Percentiles rank a stretch among this genome's conserved stretches.
These are phyloP conservation scores for Cicer arietinum DNA, from an alignment of 306 rosid species.

Conservation along the genomic window DNA sequence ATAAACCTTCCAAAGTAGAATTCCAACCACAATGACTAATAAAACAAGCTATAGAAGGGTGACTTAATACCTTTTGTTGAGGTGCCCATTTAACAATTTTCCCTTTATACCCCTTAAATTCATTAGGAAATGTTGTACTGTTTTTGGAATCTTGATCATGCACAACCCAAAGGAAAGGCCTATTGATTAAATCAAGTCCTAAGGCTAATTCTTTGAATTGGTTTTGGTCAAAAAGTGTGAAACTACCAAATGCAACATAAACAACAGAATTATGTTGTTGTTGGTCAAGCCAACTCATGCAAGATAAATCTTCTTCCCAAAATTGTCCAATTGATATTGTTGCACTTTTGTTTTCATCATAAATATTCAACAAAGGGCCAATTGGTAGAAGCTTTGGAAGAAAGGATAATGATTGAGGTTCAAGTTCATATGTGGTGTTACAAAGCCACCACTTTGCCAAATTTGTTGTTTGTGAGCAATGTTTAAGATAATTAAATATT, in stretches of 20 bases:
- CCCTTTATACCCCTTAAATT: conserved; percentile 42
- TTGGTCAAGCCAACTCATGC: conserved; percentile 53
- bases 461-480: background rate
- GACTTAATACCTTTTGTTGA: conserved; percentile 49
- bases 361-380: conserved; percentile 45
- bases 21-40: conserved; percentile 67
- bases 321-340: conserved; percentile 44
- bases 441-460: conserved; percentile 49
- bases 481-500: background rate
- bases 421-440: conserved; percentile 47
- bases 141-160: conserved; percentile 12
- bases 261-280: conserved; percentile 42
- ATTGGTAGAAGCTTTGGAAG: conserved; percentile 44
- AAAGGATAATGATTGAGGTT: conserved; percentile 28
- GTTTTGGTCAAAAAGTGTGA: conserved; percentile 34
- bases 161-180: conserved; percentile 60
- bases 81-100: conserved; percentile 54
- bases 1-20: conserved; percentile 55
- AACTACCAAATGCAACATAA: conserved; percentile 50
- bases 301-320: conserved; percentile 51
- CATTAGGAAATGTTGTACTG: background rate
- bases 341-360: background rate
- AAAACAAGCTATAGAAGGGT: conserved; percentile 55
- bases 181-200: conserved; percentile 42
- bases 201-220: conserved; percentile 45